phyloP scores from a whole-genome alignment of 345 rosid species.

The Citrus sinensis region DVS_A1.0 CM039166.1:24083501-24084000 shows the following conservation, averaged over 20 bases:
- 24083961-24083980: conserved; percentile 20
- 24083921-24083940: conserved; percentile 22
- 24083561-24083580: not conserved
- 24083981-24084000: not conserved
- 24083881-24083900: conserved; percentile 17
- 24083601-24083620: not conserved
- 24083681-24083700: conserved; percentile 43
- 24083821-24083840: conserved; percentile 26
- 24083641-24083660: conserved; percentile 45
- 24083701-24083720: conserved; percentile 59
- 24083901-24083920: conserved; percentile 17
- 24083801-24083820: conserved; percentile 32
- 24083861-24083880: conserved; percentile 18
- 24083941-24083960: conserved; percentile 16
- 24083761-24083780: conserved; percentile 40
- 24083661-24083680: conserved; percentile 52
- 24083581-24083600: not conserved
- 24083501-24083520: not conserved
- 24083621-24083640: not conserved
- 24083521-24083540: not conserved
- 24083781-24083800: conserved; percentile 35
- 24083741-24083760: conserved; percentile 35
- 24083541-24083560: not conserved
- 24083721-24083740: conserved; percentile 30
- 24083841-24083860: conserved; percentile 26